A percentile compares a stretch with the other conserved stretches of the same genome.
Evolutionary conservation across 257 asterid species (phyloP).

Genomic region (Solanum boliviense): DNA sequence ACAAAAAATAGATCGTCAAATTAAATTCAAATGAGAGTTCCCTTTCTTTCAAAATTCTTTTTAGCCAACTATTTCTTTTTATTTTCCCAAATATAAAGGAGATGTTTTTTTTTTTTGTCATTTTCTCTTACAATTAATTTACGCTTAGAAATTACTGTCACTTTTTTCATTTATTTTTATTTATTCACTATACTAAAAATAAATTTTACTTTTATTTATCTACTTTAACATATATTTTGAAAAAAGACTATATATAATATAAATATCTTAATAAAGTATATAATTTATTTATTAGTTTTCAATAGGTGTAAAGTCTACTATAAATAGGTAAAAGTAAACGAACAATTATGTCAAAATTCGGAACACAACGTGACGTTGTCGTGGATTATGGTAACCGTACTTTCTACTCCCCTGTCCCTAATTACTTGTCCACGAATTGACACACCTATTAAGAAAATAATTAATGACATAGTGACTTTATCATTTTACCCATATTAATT

Average conservation of each 20-base stretch:
- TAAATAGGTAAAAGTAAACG: neutral
- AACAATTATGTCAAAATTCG: neutral
- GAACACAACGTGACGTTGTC: slow-evolving; percentile 16
- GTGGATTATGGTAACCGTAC: slow-evolving; percentile 19
- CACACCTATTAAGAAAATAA: too few relatives aligned
- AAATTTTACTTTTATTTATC: neutral
- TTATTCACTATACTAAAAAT: neutral
- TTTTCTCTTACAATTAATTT: neutral
- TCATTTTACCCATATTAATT: too few relatives aligned
- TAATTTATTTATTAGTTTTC: too few relatives aligned
- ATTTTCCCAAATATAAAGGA: neutral
- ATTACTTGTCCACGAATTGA: too few relatives aligned
- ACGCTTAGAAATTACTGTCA: neutral
- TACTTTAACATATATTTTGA: too few relatives aligned
- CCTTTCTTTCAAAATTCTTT: neutral
- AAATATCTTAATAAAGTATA: too few relatives aligned
- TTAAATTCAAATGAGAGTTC: neutral
- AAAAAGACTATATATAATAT: neutral
- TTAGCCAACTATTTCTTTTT: neutral
- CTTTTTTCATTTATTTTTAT: neutral
- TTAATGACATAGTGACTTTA: too few relatives aligned
- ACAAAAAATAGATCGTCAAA: neutral
- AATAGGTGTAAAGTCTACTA: neutral
- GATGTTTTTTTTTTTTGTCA: neutral
- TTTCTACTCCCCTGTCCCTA: neutral